Base-by-base conservation (phyloP, 2,329 filamentous ascomycete genomes). In the Eurotiales sp. region DNA sequence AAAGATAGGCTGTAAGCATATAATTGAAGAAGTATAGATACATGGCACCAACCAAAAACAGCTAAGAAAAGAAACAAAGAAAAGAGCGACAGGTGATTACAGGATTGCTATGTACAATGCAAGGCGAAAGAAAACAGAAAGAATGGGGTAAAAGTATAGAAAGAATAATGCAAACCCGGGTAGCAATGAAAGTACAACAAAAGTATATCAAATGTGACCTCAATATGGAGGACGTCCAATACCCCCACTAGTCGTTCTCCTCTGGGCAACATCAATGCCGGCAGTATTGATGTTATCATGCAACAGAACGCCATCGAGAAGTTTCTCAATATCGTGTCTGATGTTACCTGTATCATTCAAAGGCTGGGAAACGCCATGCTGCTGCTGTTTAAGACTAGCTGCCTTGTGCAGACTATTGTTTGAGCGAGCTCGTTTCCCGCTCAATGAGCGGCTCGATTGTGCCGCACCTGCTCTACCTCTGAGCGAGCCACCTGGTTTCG, bases 271-370 rank as follows among this genome's bases (percentile, higher is more conserved):
- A 3, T 43, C 47, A 22, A 42, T 3, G 8, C 25, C 3, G 11
- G 15, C 19, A 17, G 8, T 37, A 21, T 58, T 53, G 17, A 50
- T 54, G 21, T 62, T 54, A 22, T 59, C 52, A 14, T 62, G 61
- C 11, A 63, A 64, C 15, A 70, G 55, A 53, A 71, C 67, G 0
- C 67, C 65, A 40, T 70, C 63, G 32, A 73, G 54, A 10, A 73
- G 61, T 34, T 66, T 67, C 32, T 65, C 62, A 27, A 73, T 55
- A 32, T 73, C 63, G 42, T 64, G 64, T 25, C 64, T 36, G 22
- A 37, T 32, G 37, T 17, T 37, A 25, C 32, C 44, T n/a, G 29
- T 14, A 19, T 34, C 39, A 30, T 39, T 32, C 25, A 21, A 25
- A 21, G 19, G 17, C 8, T 52, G 8, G 19, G 21, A 39, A 36